Base-by-base conservation (phyloP, 2,329 filamentous ascomycete species). In the Pseudogymnoascus sp. region DNA sequence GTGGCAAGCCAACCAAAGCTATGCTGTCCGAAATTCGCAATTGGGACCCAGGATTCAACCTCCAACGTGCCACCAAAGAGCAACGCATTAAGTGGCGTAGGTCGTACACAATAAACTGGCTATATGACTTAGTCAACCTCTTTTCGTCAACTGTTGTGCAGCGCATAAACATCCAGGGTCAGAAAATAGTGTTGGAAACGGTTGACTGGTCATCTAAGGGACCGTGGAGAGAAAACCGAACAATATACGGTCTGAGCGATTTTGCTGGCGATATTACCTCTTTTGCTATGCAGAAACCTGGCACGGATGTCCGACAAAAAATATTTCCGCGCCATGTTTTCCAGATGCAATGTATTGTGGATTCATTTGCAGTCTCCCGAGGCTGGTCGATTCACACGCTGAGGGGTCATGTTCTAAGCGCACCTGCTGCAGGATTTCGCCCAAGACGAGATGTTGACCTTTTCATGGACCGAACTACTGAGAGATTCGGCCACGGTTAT, bases 71-170 rank as follows among this genome's bases (percentile, higher is more conserved):
- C 0, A 78, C 69, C n/a, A 69, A 75, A 8, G 69, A 76, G 4
- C 68, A 81, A 60, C 70, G 77, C 21, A 40, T 79, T 3, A 69
- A 73, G 7, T 83, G 80, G 80, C 78, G 80, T 5, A 76, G 78
- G 1, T 67, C 70, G 0, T 82, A 80, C 62, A 80, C 77, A 1
- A 80, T 83, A 65, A 80, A 78, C 64, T 81, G 79, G 79, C 74
- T 83, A 0, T 82, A 81, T 64, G 79, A 81, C 62, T 67, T 83
- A 5, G 77, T 82, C 66, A 81, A 80, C 61, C 26, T 79, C 4
- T 80, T 75, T 21, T 21, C 21, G 21, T 21, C 21, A 21, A 21
- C 21, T 21, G 21, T 21, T 21, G 21, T 21, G 21, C 21, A 21
- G 3, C 21, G 21, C 21, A 21, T 21, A 21, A 21, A 21, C 21